These are phyloP conservation scores for Colletotrichum filicis DNA, from an alignment of 2,329 filamentous ascomycete genomes.

Conservation along the genomic window DNA sequence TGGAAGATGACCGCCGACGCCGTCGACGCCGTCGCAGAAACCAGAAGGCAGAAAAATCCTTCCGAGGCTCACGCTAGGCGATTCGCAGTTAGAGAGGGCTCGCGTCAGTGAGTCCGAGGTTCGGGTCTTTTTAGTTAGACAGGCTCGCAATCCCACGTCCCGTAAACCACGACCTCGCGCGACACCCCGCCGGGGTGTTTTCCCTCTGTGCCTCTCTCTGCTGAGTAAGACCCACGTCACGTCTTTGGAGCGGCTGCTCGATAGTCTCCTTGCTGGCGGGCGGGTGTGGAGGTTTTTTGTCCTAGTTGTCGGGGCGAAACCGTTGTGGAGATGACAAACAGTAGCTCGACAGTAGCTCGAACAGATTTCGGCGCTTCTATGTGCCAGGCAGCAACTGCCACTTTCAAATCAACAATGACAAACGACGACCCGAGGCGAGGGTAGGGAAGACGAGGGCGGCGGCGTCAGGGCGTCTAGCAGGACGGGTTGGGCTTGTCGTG, in stretches of 20 bases:
- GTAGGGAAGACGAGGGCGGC: neutral
- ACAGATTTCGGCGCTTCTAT: neutral
- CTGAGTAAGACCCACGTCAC: conserved; percentile 23
- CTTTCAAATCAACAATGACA: neutral
- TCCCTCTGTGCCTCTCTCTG: neutral
- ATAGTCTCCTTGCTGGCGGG: neutral
- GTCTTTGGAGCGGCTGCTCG: neutral
- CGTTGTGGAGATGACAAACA: neutral
- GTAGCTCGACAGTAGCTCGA: neutral
- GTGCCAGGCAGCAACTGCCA: neutral
- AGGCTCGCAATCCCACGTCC: neutral
- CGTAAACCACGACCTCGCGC: neutral
- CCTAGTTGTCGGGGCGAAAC: neutral
- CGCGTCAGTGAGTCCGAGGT: neutral
- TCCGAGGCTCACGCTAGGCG: neutral
- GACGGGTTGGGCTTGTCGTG: neutral
- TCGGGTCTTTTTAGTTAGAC: neutral
- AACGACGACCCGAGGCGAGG: neutral
- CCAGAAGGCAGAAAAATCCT: neutral
- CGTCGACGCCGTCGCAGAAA: neutral
- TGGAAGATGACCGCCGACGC: neutral
- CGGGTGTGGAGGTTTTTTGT: neutral
- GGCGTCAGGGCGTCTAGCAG: neutral
- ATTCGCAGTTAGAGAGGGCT: neutral
- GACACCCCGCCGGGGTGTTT: neutral